Base-by-base conservation (phyloP, 1,284 basidiomycete genomes). In the Boletus sp. region DNA sequence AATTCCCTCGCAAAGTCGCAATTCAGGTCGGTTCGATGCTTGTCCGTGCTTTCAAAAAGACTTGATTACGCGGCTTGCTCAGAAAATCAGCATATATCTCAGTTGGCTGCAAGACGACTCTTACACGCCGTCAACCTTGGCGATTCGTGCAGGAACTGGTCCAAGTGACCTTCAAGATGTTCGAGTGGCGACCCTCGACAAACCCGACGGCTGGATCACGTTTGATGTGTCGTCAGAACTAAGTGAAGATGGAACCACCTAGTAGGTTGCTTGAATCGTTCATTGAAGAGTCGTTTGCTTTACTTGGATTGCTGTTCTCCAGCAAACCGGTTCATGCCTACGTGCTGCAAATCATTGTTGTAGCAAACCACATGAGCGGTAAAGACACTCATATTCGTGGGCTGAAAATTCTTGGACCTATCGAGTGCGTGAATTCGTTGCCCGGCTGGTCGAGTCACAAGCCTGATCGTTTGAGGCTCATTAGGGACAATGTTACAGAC, bases 301-400 rank as follows among this genome's bases (percentile, higher is more conserved):
- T 41, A 46, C 55, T 34, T 10, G 33, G 29, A 26, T 46, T 33
- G 8, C 4, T 36, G 14, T 44, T 20, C 16, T 14, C 12, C 58
- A 95, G 93, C 49, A 88, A 88, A 62, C 85, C 92, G 0, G 79
- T 98, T 10, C 82, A 88, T 54, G 90, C 91, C 2, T 94, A 95
- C 65, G 81, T 96, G 10, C 69, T 99, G 5, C 94, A 98, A 61
- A 77, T 99, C 26, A 85, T 94, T 50, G 82, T 99, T 46, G 75
- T 94, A 17, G 85, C 89, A 17, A 99, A 99, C 64, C 94, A 99
- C 63, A 87, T 96, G 78, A 97, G 95, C 58, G 96, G 96, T 4
- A 99, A 99, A 67, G 96, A 99, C 69, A 99, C 96, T 8, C 96
- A 99, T 69, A 88, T 99, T 13, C 82, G 96, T 16, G 92, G 94